Evolutionary conservation across 257 asterid genomes (phyloP), one percentile per base, ranked within the genome.

Genomic region (Solanum habrochaites): DNA sequence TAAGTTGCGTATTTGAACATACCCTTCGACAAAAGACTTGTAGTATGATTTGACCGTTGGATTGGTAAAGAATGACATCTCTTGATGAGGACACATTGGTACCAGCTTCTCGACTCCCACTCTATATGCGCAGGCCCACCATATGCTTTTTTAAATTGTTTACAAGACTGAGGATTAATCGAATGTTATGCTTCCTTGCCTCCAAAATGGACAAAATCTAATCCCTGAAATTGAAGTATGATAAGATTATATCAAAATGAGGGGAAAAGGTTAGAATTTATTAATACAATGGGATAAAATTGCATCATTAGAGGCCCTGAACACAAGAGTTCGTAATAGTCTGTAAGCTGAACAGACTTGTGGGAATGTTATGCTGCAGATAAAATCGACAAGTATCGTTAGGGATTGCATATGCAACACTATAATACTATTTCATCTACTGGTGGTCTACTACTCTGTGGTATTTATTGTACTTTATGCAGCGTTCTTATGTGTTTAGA

Each of bases 101-200:
- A 80, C 95, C 93, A 42, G 90, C 93, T 89, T 91, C 93, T 85
- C 87, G 74, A n/a, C 11, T 94, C 95, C 95, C 95, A 93, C 85
- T 87, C 70, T 86, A 86, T 92, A 93, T 93, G 96, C 37, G 91
- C 90, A 88, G 92, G 91, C 13, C 96, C 96, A 77, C 94, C 96
- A 62, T 89, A 93, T 3, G 94, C 94, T n/a, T n/a, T 35, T 92
- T 74, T 88, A 93, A 86, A 87, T 92, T 93, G 87, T 93, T 93
- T 7, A 92, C 94, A 21, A 93, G 93, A 88, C 94, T 89, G 18
- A 93, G 91, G 60, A 93, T 88, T 74, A 93, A 83, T 86, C 96
- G 90, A 64, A 93, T 80, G 66, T 90, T 82, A 56, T 92, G 88
- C 83, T 87, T 91, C 87, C 96, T 89, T n/a, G 94, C 93, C 86